Conservation (phyloP, 2,329 filamentous ascomycete species). For the Ophiostoma novo-ulmi region DNA sequence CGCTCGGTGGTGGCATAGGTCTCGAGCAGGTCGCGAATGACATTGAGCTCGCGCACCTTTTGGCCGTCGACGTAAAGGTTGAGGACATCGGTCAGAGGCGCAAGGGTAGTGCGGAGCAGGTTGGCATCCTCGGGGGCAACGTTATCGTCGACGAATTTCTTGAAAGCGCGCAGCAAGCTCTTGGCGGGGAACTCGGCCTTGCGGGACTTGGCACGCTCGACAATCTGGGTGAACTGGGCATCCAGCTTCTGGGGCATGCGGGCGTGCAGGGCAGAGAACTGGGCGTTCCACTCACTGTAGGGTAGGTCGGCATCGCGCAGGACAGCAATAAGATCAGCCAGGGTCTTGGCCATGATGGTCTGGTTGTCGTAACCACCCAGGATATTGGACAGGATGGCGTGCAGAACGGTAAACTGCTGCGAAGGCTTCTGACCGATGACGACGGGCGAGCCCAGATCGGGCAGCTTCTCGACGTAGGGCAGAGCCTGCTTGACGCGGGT, state of each 20-base stretch:
- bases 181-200: conserved; percentile 88
- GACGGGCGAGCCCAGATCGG: conserved; percentile 77
- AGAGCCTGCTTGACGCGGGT: conserved; percentile 94
- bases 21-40: conserved; percentile 74
- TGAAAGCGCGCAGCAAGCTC: conserved; percentile 73
- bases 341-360: conserved; percentile 81
- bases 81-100: conserved; percentile 72
- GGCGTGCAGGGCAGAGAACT: conserved; percentile 93
- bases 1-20: conserved; percentile 79
- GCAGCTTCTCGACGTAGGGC: conserved; percentile 86
- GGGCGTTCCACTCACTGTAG: conserved; percentile 92
- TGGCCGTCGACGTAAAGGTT: conserved; percentile 78
- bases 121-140: conserved; percentile 67
- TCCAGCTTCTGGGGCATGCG: conserved; percentile 96
- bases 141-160: conserved; percentile 85
- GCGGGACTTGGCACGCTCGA: conserved; percentile 74
- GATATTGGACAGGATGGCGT: conserved; percentile 78
- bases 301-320: conserved; percentile 85
- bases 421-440: conserved; percentile 86
- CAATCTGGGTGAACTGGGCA: conserved; percentile 70
- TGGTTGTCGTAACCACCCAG: conserved; percentile 94
- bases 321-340: conserved; percentile 86
- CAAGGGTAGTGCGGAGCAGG: conserved; percentile 65
- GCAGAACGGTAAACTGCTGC: conserved; percentile 74
- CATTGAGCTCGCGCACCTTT: conserved; percentile 81